A percentile compares a stretch with the other conserved stretches of the same genome.
Conservation (phyloP, 352 stramenopile species). For the Pythium phragmitis region DNA sequence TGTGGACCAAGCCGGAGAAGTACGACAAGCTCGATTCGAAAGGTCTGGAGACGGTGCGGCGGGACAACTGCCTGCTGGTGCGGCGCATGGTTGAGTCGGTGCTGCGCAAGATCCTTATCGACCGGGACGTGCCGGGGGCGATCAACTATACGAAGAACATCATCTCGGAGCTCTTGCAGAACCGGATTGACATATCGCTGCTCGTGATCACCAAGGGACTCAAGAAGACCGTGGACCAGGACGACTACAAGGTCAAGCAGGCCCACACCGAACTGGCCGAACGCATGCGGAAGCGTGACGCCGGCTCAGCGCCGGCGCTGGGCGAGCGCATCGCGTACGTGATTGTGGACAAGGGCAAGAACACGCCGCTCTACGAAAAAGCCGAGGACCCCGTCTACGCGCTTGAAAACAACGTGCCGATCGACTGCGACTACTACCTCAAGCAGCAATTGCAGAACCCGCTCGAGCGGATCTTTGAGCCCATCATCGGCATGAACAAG, state of each 20-base stretch:
- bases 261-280: slow-evolving; percentile 98
- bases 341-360: slow-evolving; percentile 98
- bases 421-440: slow-evolving; percentile 99
- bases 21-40: slow-evolving; percentile 99
- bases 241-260: slow-evolving; percentile 99
- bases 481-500: slow-evolving; percentile 95
- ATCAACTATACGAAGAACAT: slow-evolving; percentile 98
- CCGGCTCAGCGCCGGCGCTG: slow-evolving; percentile 95
- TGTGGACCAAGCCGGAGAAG: slow-evolving; percentile 92
- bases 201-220: slow-evolving; percentile 99
- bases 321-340: slow-evolving; percentile 99
- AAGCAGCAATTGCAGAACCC: slow-evolving; percentile 98
- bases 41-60: slow-evolving; percentile 98
- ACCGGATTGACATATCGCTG: slow-evolving; percentile 99
- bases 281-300: slow-evolving; percentile 97
- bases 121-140: slow-evolving; percentile 93
- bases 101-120: slow-evolving; percentile 98
- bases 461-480: slow-evolving; percentile 98
- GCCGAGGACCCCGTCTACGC: slow-evolving; percentile 98
- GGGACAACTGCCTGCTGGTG: slow-evolving; percentile 99
- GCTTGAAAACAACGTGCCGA: slow-evolving; percentile 98
- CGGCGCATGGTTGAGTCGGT: slow-evolving; percentile 97
- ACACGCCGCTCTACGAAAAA: slow-evolving; percentile 96
- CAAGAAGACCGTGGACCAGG: slow-evolving; percentile 97
- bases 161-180: slow-evolving; percentile 98